A percentile compares a stretch with the other conserved stretches of the same genome.
phyloP scores from a whole-genome alignment of 1,284 basidiomycete genomes.

The Tetrapyrgos nigripes region DNA sequence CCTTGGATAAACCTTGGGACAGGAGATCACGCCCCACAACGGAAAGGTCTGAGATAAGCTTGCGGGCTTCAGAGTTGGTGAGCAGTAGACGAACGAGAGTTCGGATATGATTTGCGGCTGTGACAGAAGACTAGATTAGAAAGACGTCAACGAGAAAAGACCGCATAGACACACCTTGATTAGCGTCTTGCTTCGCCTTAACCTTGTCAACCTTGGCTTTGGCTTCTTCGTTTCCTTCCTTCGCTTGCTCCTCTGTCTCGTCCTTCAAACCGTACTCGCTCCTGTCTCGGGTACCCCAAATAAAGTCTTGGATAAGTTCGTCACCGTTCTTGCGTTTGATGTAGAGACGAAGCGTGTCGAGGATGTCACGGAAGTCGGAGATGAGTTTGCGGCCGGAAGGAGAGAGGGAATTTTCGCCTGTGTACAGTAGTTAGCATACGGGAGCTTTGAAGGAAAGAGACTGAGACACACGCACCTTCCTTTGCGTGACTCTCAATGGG shows the following conservation, averaged over 20 bases:
- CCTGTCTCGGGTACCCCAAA: conserved; percentile 76
- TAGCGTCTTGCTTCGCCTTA: conserved; percentile 64
- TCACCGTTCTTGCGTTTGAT: conserved; percentile 87
- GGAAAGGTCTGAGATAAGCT: conserved; percentile 84
- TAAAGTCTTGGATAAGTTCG: conserved; percentile 88
- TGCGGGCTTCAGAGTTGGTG: conserved; percentile 92
- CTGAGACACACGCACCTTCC: conserved; percentile 30
- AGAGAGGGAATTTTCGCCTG: conserved; percentile 59
- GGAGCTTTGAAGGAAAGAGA: conserved; percentile 61
- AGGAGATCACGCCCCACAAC: conserved; percentile 89
- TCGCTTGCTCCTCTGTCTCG: conserved; percentile 40
- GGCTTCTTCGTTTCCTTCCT: conserved; percentile 27
- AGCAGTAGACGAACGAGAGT: conserved; percentile 84
- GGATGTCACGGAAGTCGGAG: conserved; percentile 75
- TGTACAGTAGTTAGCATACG: conserved; percentile 53
- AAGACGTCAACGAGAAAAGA: neutral
- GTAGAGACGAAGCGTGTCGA: conserved; percentile 73
- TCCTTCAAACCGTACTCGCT: conserved; percentile 43
- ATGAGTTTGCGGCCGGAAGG: conserved; percentile 80
- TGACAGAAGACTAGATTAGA: neutral
- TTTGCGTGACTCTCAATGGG: conserved; percentile 33
- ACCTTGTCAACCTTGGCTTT: conserved; percentile 54
- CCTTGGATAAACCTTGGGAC: conserved; percentile 71
- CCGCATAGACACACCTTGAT: conserved; percentile 52
- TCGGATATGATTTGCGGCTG: conserved; percentile 85